Percentiles rank a stretch among this genome's conserved stretches.
Conservation (phyloP, 352 stramenopile genomes). For the Plasmopara muralis region DNA sequence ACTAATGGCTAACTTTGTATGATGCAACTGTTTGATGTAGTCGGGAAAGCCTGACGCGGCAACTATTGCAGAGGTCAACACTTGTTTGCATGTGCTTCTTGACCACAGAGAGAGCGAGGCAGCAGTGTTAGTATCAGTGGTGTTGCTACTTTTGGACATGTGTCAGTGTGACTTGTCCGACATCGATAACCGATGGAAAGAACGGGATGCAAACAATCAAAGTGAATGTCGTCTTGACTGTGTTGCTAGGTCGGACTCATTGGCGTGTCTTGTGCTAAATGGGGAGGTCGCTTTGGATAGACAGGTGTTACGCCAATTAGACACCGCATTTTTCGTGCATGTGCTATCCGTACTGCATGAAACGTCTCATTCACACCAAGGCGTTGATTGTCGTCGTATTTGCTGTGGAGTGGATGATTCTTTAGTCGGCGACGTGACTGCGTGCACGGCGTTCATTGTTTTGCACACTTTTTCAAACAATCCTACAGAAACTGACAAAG, state of each 20-base stretch:
- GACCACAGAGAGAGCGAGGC: constrained; percentile 24
- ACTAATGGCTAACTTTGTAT: constrained; percentile 1
- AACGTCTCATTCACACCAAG: constrained; percentile 4
- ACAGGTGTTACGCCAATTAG: constrained; percentile 17
- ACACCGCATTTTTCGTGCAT: constrained; percentile 31
- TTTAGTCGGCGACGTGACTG: constrained; percentile 23
- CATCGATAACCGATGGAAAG: constrained; percentile 26
- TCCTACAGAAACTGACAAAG: constrained; percentile 2
- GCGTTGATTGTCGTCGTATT: constrained; percentile 19
- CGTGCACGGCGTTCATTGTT: constrained; percentile 28
- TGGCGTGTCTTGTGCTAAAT: constrained; percentile 28
- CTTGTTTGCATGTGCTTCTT: constrained; percentile 26
- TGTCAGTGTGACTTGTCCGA: constrained; percentile 30
- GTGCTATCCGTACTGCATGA: constrained; percentile 23
- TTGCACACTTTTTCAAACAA: constrained; percentile 12
- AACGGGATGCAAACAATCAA: constrained; percentile 10
- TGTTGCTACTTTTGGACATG: constrained; percentile 34
- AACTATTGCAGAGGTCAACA: constrained; percentile 31
- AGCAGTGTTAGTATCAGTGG: constrained; percentile 23
- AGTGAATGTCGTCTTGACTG: constrained; percentile 2
- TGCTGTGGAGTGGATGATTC: constrained; percentile 32
- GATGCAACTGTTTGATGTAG: constrained; percentile 6
- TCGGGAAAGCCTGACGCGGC: constrained; percentile 12
- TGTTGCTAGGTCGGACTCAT: constrained; percentile 25
- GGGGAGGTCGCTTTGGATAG: constrained; percentile 30